These are phyloP conservation scores for Xerophyta viscosa DNA, from an alignment of 106 monocot genomes.

Conservation along the genomic window DNA sequence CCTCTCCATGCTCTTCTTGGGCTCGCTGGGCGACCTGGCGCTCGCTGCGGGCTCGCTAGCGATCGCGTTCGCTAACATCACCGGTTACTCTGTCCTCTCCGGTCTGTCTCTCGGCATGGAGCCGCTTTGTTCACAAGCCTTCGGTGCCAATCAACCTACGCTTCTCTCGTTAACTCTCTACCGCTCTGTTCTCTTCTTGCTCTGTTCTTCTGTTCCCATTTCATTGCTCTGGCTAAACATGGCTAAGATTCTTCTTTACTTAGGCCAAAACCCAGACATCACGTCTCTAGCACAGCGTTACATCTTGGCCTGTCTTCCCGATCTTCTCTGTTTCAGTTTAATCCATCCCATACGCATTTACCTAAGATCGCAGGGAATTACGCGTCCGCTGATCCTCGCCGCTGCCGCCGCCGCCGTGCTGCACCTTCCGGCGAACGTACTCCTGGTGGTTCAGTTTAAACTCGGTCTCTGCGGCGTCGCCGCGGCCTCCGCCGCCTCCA, in stretches of 20 bases:
- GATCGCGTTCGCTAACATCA: constrained; percentile 3
- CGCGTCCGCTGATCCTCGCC: constrained; percentile 1
- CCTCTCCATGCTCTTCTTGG: constrained; percentile 9
- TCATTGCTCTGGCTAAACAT: constrained; percentile 5
- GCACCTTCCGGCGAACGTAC: not conserved
- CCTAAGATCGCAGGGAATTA: constrained; percentile 6
- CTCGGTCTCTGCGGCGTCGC: not conserved
- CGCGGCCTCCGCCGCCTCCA: constrained; percentile 2
- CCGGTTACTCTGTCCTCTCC: constrained; percentile 8
- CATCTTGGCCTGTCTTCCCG: constrained; percentile 5
- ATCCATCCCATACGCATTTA: constrained; percentile 10
- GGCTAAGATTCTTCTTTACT: constrained; percentile 11
- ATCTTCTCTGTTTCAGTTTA: constrained; percentile 1
- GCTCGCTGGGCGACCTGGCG: constrained; percentile 3
- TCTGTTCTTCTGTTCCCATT: constrained; percentile 3
- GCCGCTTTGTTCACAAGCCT: constrained; percentile 8
- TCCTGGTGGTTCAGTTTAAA: not conserved
- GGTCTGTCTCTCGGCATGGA: constrained; percentile 8
- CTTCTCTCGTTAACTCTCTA: constrained; percentile 7
- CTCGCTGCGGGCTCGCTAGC: constrained; percentile 8
- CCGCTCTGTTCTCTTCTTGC: constrained; percentile 2
- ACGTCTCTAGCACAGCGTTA: constrained; percentile 1
- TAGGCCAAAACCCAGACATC: constrained; percentile 10
- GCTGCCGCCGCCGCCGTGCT: constrained; percentile 2
- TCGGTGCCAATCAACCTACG: constrained; percentile 9